Evolutionary conservation across 441 rosid species (phyloP).

Genomic region (Isatis lusitanica): DNA sequence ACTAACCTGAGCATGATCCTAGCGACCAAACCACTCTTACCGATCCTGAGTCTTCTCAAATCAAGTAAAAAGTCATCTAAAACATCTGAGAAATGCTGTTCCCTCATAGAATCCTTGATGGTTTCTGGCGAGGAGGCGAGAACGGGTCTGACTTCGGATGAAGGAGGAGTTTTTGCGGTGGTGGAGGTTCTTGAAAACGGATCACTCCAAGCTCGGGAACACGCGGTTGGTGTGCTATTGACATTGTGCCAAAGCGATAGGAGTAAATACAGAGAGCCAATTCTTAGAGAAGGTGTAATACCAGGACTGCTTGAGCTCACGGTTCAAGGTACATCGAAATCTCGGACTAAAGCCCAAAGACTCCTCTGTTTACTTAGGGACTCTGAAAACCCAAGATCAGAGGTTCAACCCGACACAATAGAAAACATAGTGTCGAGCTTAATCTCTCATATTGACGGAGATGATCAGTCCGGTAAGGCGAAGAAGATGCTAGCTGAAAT

Average conservation of each 20-base stretch:
- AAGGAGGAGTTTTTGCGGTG: constrained; percentile 80
- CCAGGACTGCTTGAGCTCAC: constrained; percentile 96
- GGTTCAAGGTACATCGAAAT: constrained; percentile 84
- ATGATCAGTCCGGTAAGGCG: constrained; percentile 91
- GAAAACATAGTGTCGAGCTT: constrained; percentile 89
- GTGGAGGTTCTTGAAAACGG: constrained; percentile 92
- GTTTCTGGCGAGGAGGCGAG: constrained; percentile 68
- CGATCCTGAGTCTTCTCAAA: constrained; percentile 59
- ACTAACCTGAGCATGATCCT: constrained; percentile 54
- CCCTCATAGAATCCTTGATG: constrained; percentile 74
- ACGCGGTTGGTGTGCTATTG: constrained; percentile 79
- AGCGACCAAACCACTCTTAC: constrained; percentile 59
- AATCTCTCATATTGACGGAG: constrained; percentile 82
- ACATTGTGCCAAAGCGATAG: constrained; percentile 82
- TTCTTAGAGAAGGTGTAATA: constrained; percentile 90
- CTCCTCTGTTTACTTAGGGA: constrained; percentile 76
- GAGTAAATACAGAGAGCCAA: constrained; percentile 82
- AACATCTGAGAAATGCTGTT: constrained; percentile 81
- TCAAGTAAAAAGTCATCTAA: constrained; percentile 70
- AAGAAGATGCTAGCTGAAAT: constrained; percentile 95
- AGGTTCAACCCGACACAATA: constrained; percentile 72
- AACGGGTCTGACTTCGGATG: constrained; percentile 54
- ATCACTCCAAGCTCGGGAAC: constrained; percentile 74
- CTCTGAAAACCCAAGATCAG: constrained; percentile 67
- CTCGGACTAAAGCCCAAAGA: constrained; percentile 75